These are phyloP conservation scores for Ascomycota sp. DNA, from an alignment of 2,329 filamentous ascomycete genomes.

Conservation along the genomic window DNA sequence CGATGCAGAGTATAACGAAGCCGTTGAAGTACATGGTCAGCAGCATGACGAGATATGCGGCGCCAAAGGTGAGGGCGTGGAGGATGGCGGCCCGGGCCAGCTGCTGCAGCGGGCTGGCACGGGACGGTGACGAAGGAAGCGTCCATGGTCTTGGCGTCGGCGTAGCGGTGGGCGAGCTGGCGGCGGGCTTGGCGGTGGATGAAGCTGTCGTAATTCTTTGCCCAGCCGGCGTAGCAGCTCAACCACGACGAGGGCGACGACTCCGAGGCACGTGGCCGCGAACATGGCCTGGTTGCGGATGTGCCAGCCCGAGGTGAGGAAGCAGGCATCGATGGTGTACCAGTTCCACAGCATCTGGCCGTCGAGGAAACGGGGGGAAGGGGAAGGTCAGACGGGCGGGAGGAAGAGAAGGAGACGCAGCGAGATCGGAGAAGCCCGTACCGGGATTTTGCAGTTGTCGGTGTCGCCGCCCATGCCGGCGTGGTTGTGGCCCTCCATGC, in stretches of 20 bases:
- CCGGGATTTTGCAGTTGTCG: neutral
- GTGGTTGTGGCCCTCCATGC: neutral
- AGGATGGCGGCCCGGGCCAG: conserved; percentile 40
- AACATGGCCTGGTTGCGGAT: conserved; percentile 53
- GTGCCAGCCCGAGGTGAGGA: conserved; percentile 50
- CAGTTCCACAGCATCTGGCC: conserved; percentile 61
- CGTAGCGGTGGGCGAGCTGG: conserved; percentile 5
- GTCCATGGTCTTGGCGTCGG: conserved; percentile 6
- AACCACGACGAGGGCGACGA: conserved; percentile 48
- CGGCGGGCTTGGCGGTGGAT: conserved; percentile 31
- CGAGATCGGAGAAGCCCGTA: neutral
- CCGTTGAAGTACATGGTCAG: conserved; percentile 41
- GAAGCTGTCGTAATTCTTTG: conserved; percentile 51
- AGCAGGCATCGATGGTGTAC: conserved; percentile 52
- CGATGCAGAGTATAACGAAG: conserved; percentile 62
- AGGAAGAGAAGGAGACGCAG: neutral
- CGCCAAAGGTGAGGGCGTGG: conserved; percentile 49
- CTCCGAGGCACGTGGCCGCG: conserved; percentile 59
- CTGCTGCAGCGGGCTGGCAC: conserved; percentile 45
- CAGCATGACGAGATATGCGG: conserved; percentile 64
- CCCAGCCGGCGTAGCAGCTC: conserved; percentile 51
- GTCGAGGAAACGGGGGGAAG: neutral
- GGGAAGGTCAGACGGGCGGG: neutral
- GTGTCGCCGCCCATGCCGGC: neutral
- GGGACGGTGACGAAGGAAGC: conserved; percentile 14